Conservation (phyloP, 352 stramenopile genomes). For the Globisporangium sylvaticum region DNA sequence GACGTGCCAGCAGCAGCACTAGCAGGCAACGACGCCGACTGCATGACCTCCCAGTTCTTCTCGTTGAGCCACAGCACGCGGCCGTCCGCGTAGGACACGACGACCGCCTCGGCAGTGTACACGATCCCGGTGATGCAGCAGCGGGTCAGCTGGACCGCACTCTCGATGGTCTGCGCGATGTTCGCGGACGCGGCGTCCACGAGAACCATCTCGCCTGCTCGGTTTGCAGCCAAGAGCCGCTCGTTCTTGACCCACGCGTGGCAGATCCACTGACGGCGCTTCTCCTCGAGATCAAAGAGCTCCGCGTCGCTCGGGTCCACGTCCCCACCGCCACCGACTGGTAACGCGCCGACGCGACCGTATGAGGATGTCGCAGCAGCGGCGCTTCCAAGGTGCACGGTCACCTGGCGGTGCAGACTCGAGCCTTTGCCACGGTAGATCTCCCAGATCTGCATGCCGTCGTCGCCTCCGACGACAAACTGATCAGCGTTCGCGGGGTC, state of each 20-base stretch:
- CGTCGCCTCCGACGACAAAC: constrained; percentile 60
- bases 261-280: constrained; percentile 39
- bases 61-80: constrained; percentile 45
- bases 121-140: constrained; percentile 44
- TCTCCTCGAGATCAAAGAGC: constrained; percentile 43
- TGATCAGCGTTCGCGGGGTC: constrained; percentile 52
- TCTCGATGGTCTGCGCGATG: constrained; percentile 30
- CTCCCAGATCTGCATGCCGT: constrained; percentile 69
- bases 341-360: not conserved
- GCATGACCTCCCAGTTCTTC: constrained; percentile 39
- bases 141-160: constrained; percentile 28
- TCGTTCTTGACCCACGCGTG: constrained; percentile 56
- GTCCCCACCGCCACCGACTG: no score
- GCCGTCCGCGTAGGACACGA: constrained; percentile 49
- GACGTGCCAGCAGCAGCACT: not conserved
- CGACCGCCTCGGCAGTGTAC: constrained; percentile 45
- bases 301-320: constrained; percentile 2
- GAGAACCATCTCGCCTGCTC: constrained; percentile 47
- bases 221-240: constrained; percentile 45
- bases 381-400: not conserved
- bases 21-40: constrained; percentile 25
- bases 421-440: constrained; percentile 36
- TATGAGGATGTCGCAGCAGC: not conserved
- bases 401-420: constrained; percentile 30
- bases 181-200: constrained; percentile 32